These are phyloP conservation scores for Biscogniauxia sp. DNA, from an alignment of 2,329 filamentous ascomycete genomes.

Conservation along the genomic window DNA sequence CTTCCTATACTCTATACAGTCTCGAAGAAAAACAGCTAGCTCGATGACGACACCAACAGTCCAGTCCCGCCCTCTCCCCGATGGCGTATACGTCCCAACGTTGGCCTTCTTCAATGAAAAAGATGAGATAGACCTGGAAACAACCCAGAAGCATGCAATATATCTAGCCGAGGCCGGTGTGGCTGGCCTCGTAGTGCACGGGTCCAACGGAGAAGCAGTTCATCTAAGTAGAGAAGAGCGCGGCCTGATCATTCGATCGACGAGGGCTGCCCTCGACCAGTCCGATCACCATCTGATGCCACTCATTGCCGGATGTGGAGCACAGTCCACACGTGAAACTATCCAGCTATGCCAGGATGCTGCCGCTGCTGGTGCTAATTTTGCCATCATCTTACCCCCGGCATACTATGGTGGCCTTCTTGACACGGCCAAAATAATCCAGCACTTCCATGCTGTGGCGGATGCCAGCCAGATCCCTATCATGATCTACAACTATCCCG, in stretches of 20 bases:
- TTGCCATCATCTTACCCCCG: constrained; percentile 66
- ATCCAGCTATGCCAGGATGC: constrained; percentile 66
- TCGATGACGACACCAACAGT: constrained; percentile 22
- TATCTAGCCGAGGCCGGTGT: constrained; percentile 63
- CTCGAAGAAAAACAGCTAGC: background rate
- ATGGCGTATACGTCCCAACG: constrained; percentile 60
- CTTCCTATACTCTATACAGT: background rate
- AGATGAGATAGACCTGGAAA: constrained; percentile 54
- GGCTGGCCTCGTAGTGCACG: constrained; percentile 66
- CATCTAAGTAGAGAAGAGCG: constrained; percentile 67
- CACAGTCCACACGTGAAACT: constrained; percentile 65
- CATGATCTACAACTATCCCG: constrained; percentile 64
- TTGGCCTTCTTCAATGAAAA: constrained; percentile 59
- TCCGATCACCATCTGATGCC: constrained; percentile 54
- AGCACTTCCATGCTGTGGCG: constrained; percentile 63
- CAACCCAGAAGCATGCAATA: constrained; percentile 50
- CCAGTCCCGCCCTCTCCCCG: constrained; percentile 17
- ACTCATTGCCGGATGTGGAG: constrained; percentile 67
- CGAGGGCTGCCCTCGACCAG: constrained; percentile 58
- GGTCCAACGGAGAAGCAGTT: constrained; percentile 72
- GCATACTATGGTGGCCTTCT: constrained; percentile 65
- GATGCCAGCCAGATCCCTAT: constrained; percentile 56
- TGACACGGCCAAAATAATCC: constrained; percentile 53
- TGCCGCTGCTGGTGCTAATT: constrained; percentile 61
- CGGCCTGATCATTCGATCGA: constrained; percentile 58